These are phyloP conservation scores for Astragalus glycyphyllos DNA, from an alignment of 306 rosid species.

Conservation along the genomic window DNA sequence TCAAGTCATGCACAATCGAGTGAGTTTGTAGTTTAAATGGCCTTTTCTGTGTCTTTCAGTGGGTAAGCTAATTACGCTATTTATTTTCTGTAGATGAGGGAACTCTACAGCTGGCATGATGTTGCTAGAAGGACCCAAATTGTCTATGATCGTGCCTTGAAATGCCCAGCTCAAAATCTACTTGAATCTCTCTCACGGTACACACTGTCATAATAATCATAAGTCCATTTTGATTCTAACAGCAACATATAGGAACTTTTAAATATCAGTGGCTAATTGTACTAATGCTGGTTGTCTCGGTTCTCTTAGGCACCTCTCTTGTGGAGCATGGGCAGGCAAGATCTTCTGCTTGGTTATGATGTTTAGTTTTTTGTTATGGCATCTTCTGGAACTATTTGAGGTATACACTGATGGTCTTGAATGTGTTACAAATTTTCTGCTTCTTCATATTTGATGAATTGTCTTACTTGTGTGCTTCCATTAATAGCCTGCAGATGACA, in stretches of 20 bases:
- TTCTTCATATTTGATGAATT: background rate
- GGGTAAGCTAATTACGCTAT: slow-evolving; percentile 17
- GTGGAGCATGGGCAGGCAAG: slow-evolving; percentile 95
- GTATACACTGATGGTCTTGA: slow-evolving; percentile 46
- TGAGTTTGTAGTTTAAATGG: slow-evolving; percentile 51
- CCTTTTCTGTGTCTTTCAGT: slow-evolving; percentile 38
- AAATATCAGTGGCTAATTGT: background rate
- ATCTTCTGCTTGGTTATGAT: slow-evolving; percentile 88
- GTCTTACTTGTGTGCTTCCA: slow-evolving; percentile 20
- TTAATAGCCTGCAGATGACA: slow-evolving; percentile 68
- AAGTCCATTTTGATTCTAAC: slow-evolving; percentile 17
- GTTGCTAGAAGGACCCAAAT: slow-evolving; percentile 88
- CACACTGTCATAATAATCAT: slow-evolving; percentile 27
- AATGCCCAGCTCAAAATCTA: slow-evolving; percentile 73
- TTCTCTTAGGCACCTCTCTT: slow-evolving; percentile 71
- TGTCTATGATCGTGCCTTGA: slow-evolving; percentile 81
- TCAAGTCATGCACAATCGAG: slow-evolving; percentile 88
- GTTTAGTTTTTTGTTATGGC: slow-evolving; percentile 73
- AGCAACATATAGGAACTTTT: background rate
- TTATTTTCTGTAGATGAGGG: slow-evolving; percentile 59
- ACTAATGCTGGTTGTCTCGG: slow-evolving; percentile 28
- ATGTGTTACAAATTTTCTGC: background rate
- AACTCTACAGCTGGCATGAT: slow-evolving; percentile 91
- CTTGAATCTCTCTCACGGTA: slow-evolving; percentile 76
- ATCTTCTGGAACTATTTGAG: slow-evolving; percentile 73